Conservation (phyloP, 257 asterid species). For the Solanum bukasovii region DNA sequence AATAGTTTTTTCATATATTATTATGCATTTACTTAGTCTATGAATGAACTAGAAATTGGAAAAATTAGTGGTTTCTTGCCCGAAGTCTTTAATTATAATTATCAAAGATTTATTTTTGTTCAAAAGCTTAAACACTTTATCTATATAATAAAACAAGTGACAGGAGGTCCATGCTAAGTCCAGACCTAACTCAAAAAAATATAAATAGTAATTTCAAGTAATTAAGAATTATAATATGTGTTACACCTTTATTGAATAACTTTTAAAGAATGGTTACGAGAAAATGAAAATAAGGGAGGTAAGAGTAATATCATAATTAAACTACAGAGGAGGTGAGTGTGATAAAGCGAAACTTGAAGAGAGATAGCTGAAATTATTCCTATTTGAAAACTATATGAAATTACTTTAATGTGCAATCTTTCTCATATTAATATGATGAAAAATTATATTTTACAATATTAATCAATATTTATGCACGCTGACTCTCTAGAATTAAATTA, state of each 20-base stretch:
- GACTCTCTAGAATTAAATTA: neutral
- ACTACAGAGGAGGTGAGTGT: neutral
- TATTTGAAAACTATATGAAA: neutral
- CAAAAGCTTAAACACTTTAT: neutral
- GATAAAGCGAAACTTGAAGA: neutral
- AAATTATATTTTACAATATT: too few species aligned
- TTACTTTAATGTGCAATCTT: too few species aligned
- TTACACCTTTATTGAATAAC: neutral
- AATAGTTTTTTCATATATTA: neutral
- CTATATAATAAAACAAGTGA: neutral
- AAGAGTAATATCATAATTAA: too few species aligned
- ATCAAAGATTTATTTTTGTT: neutral
- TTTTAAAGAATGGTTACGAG: too few species aligned
- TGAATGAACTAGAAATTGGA: neutral
- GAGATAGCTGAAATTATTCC: too few species aligned
- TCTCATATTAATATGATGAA: neutral
- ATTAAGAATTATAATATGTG: neutral
- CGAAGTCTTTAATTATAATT: neutral
- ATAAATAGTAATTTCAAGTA: neutral
- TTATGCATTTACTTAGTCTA: neutral
- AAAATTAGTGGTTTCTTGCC: neutral
- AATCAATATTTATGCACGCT: neutral
- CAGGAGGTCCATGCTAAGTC: neutral
- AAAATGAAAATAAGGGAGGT: too few species aligned
- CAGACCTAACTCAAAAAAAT: neutral